phyloP scores from a whole-genome alignment of 306 rosid genomes.

The Rosa multiflora region DNA sequence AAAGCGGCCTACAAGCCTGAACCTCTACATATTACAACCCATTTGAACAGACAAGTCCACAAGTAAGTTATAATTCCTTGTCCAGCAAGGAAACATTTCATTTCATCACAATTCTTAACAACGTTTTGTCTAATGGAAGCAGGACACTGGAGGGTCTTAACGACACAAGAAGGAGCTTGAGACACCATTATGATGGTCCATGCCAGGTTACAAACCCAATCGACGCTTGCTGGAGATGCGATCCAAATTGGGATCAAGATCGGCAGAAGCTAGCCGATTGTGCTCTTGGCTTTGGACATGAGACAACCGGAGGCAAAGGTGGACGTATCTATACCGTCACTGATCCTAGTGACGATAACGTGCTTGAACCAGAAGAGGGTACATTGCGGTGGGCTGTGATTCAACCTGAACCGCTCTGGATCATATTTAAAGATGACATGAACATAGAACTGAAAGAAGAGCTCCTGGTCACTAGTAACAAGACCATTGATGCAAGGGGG shows the following conservation, averaged over 20 bases:
- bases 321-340: conserved; percentile 30
- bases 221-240: conserved; percentile 7
- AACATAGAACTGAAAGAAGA: conserved; percentile 31
- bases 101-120: background rate
- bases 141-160: conserved; percentile 27
- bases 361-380: conserved; percentile 45
- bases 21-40: conserved; percentile 22
- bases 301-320: background rate
- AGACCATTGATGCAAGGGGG: conserved; percentile 56
- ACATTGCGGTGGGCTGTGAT: conserved; percentile 37
- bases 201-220: background rate
- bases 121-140: background rate
- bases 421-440: conserved; percentile 42
- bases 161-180: background rate
- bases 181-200: background rate
- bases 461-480: conserved; percentile 34
- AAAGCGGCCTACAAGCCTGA: conserved; percentile 25
- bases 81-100: background rate
- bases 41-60: conserved; percentile 34
- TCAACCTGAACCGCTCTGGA: conserved; percentile 43
- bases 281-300: background rate
- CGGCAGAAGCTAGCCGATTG: conserved; percentile 3
- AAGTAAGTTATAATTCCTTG: conserved; percentile 21
- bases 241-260: background rate
- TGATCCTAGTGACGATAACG: conserved; percentile 36